A percentile compares a stretch with the other conserved stretches of the same genome.
phyloP scores from a whole-genome alignment of 2,329 filamentous ascomycete genomes.

The Penicillium sp. region DNA sequence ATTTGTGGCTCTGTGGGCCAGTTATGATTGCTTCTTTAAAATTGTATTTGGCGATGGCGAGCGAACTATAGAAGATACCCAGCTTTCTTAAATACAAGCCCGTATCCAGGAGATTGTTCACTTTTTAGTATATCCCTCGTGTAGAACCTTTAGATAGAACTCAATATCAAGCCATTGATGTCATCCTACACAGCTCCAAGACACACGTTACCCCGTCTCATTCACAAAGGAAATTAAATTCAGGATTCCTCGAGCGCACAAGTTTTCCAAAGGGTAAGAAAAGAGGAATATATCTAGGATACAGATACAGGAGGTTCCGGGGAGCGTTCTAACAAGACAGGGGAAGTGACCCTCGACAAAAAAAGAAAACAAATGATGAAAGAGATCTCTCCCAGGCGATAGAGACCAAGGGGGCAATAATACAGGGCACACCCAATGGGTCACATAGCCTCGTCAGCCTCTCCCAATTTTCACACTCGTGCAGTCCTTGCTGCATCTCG shows the following conservation, averaged over 20 bases:
- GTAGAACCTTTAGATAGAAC: too few relatives aligned
- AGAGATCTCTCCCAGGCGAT: slow-evolving; percentile 21
- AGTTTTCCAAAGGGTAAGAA: slow-evolving; percentile 34
- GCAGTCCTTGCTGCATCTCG: slow-evolving; percentile 22
- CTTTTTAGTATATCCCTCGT: too few relatives aligned
- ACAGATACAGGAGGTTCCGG: slow-evolving; percentile 39
- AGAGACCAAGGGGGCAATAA: slow-evolving; percentile 22
- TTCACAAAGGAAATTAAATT: slow-evolving; percentile 38
- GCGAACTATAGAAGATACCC: slow-evolving; percentile 45
- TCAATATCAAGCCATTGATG: too few relatives aligned
- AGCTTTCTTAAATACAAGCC: not conserved
- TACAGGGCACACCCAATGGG: slow-evolving; percentile 24
- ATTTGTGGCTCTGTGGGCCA: slow-evolving; percentile 56
- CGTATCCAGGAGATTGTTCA: too few relatives aligned
- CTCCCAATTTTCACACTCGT: slow-evolving; percentile 29
- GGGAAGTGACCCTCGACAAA: slow-evolving; percentile 28
- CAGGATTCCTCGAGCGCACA: slow-evolving; percentile 35
- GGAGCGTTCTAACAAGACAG: slow-evolving; percentile 37
- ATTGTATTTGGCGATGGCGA: slow-evolving; percentile 80
- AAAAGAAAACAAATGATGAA: slow-evolving; percentile 23
- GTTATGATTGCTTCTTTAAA: slow-evolving; percentile 61
- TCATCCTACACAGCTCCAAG: too few relatives aligned
- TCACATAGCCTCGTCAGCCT: slow-evolving; percentile 22
- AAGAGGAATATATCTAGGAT: slow-evolving; percentile 39
- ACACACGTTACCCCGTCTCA: not conserved